Evolutionary conservation across 805 yeast species (phyloP), one percentile per base, ranked within the genome.

Genomic region (Lipomyces mesembrius): DNA sequence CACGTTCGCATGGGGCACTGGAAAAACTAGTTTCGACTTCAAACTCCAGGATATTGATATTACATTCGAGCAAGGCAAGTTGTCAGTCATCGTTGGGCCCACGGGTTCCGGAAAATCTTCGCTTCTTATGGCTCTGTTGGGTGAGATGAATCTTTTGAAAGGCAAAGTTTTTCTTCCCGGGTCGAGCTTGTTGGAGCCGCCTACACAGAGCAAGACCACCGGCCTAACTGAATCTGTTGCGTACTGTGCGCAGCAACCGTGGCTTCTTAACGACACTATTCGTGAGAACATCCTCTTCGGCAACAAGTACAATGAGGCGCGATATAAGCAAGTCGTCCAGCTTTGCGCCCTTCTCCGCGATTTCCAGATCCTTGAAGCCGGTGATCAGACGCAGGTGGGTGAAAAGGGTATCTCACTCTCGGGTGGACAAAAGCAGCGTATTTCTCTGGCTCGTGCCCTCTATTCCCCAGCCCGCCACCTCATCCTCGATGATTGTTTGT

Each of bases 21-120:
- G 77, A 22, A 80, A 86, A 35, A 56, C 73, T 22, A 77, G 75
- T 37, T 79, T 78, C 59, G 90, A 86, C 74, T 95, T 95, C 83
- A 89, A 87, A 76, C 82, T 94, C 74, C 86, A 91, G 75, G 89
- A 93, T 75, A 76, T 95, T 62, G 82, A 88, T 72, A 79, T 94
- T 67, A 83, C 83, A 35, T 95, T 94, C 79, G 83, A 83, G 68
- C 79, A 83, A 35, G 96, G 91, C n/a, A 88, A 91, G 75, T 80
- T 95, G 74, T 93, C 92, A 72, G 93, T 94, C n/a, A 84, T 94
- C 67, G 86, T 93, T 73, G 99, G 99, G 27, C 89, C 97, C 6
- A 95, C 98, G n/a, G 98, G 99, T 66, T 80, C 96, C 0, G 99
- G 99, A 79, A 94, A 94, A 78, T 90, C 97, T 2, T 93, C 98